These are phyloP conservation scores for Phytopythium sindhum DNA, from an alignment of 352 stramenopile genomes.

Conservation along the genomic window DNA sequence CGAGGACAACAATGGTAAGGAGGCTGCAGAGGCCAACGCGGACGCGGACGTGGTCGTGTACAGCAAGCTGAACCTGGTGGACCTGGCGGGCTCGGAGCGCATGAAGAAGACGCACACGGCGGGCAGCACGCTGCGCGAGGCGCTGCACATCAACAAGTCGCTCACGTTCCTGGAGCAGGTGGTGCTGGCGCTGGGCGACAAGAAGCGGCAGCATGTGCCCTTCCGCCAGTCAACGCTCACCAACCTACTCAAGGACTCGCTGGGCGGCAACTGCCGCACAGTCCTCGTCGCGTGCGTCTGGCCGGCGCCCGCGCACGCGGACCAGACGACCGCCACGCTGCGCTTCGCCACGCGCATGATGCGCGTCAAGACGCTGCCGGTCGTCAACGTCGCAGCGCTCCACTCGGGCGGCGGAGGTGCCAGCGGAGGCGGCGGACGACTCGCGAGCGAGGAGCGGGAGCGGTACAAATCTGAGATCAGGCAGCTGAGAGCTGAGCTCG, in stretches of 20 bases:
- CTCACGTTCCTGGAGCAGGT: slow-evolving; percentile 83
- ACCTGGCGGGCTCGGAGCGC: slow-evolving; percentile 91
- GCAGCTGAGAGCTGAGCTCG: slow-evolving; percentile 50
- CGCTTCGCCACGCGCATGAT: slow-evolving; percentile 89
- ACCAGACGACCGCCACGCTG: slow-evolving; percentile 88
- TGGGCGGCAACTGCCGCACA: slow-evolving; percentile 81
- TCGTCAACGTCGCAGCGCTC: slow-evolving; percentile 51
- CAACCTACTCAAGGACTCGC: slow-evolving; percentile 86
- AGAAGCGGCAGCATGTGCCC: slow-evolving; percentile 86
- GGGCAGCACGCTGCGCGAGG: slow-evolving; percentile 35
- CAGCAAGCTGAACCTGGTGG: slow-evolving; percentile 91
- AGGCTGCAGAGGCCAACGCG: not conserved
- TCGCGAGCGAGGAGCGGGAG: slow-evolving; percentile 16
- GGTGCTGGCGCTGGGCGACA: slow-evolving; percentile 88
- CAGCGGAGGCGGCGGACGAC: slow-evolving; percentile 10
- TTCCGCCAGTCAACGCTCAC: slow-evolving; percentile 94
- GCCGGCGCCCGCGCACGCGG: slow-evolving; percentile 61
- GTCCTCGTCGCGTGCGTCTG: slow-evolving; percentile 86
- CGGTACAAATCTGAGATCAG: slow-evolving; percentile 46
- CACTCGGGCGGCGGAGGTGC: not conserved
- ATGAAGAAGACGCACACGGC: slow-evolving; percentile 83
- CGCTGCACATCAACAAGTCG: slow-evolving; percentile 56
- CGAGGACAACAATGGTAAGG: slow-evolving; percentile 1
- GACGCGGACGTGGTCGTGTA: slow-evolving; percentile 30
- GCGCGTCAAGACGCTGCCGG: slow-evolving; percentile 69